Evolutionary conservation across 768 basidiomycete species (phyloP).

Genomic region (Pisolithus tinctorius): DNA sequence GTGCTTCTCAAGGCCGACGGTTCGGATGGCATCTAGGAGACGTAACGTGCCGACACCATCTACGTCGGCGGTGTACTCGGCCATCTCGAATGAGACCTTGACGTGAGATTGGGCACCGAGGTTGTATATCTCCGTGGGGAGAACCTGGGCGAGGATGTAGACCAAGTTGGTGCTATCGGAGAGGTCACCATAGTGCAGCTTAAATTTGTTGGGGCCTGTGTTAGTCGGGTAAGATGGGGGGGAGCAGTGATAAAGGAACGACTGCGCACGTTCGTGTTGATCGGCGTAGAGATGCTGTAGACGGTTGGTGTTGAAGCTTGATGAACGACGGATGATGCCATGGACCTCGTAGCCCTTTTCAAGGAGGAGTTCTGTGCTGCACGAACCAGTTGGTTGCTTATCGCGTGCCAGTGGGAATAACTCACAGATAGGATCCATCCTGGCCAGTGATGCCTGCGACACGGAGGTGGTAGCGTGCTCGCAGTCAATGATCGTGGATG

Average conservation of each 20-base stretch:
- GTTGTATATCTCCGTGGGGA: constrained; percentile 96
- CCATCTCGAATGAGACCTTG: constrained; percentile 99
- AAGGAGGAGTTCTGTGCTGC: constrained; percentile 75
- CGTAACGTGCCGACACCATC: constrained; percentile 93
- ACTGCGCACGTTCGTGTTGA: constrained; percentile 76
- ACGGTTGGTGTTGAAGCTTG: constrained; percentile 96
- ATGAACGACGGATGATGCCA: constrained; percentile 94
- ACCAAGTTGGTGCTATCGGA: constrained; percentile 97
- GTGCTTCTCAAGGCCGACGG: constrained; percentile 89
- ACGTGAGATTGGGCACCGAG: constrained; percentile 97
- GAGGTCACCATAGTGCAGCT: constrained; percentile 87
- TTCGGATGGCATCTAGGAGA: constrained; percentile 92
- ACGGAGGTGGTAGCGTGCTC: constrained; percentile 1
- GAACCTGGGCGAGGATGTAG: constrained; percentile 91
- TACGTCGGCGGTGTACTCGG: constrained; percentile 97
- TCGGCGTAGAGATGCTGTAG: constrained; percentile 91
- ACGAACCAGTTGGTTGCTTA: constrained; percentile 2
- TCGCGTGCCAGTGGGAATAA: constrained; percentile 6
- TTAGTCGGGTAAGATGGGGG: not conserved
- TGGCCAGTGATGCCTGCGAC: constrained; percentile 86
- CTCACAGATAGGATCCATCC: constrained; percentile 92
- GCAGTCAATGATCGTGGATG: not conserved
- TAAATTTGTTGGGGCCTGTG: constrained; percentile 68
- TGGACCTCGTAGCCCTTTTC: constrained; percentile 90
- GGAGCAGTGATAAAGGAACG: constrained; percentile 1